Evolutionary conservation across 192 early-diverging fungal genomes (phyloP).

Genomic region (Geranomyces variabilis): DNA sequence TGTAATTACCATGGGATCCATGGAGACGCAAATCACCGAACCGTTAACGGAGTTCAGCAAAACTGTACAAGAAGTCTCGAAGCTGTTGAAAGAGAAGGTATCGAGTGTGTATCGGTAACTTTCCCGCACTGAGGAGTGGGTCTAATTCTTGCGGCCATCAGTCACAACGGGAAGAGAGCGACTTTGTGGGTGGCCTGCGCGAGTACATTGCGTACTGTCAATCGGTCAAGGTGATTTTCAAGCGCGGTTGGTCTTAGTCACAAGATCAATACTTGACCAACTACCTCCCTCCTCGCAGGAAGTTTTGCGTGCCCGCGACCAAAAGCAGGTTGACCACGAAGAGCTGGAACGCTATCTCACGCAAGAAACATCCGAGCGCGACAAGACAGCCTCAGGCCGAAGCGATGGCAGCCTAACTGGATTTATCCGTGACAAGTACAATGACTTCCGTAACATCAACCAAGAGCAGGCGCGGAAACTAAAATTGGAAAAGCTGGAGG

Average conservation of each 20-base stretch:
- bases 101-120: not conserved
- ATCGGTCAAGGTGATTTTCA: conserved; percentile 63
- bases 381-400: conserved; percentile 68
- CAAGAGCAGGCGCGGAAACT: conserved; percentile 79
- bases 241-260: not conserved
- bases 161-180: conserved; percentile 61
- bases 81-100: conserved; percentile 72
- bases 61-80: conserved; percentile 69
- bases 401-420: conserved; percentile 67
- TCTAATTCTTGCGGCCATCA: not conserved
- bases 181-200: conserved; percentile 76
- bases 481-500: conserved; percentile 73
- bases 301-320: conserved; percentile 79
- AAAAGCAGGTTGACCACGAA: conserved; percentile 96
- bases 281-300: conserved; percentile 46
- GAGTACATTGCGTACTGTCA: conserved; percentile 86
- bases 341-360: conserved; percentile 80
- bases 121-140: not conserved
- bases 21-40: conserved; percentile 84
- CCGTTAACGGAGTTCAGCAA: conserved; percentile 77
- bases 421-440: conserved; percentile 84
- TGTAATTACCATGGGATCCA: conserved; percentile 72
- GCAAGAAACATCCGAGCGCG: conserved; percentile 71
- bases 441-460: conserved; percentile 87
- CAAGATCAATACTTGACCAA: not conserved